Evolutionary conservation across 495 filamentous ascomycete species (phyloP).

Genomic region (Hypoxylon lienhwacheense): DNA sequence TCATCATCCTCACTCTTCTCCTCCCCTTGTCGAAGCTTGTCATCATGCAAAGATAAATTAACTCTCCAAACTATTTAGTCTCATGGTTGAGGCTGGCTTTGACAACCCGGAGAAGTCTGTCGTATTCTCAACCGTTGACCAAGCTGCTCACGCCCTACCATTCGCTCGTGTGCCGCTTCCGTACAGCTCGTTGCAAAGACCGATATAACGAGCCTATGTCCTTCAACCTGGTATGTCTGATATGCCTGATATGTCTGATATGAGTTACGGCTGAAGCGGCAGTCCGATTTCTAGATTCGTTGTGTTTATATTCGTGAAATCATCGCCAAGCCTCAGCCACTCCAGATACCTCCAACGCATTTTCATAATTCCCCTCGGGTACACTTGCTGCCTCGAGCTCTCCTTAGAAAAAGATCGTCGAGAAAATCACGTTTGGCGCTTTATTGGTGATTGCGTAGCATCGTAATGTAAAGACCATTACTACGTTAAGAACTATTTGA

Average conservation of each 20-base stretch:
- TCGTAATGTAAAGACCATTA: too few relatives aligned
- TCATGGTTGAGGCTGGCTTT: slow-evolving; percentile 16
- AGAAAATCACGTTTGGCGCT: too few relatives aligned
- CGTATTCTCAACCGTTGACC: slow-evolving; percentile 33
- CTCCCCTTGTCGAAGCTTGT: slow-evolving; percentile 14
- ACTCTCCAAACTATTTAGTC: slow-evolving; percentile 16
- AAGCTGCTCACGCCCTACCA: slow-evolving; percentile 3
- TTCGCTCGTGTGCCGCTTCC: slow-evolving; percentile 5
- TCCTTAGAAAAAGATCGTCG: too few relatives aligned
- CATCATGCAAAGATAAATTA: slow-evolving; percentile 31
- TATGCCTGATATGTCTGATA: background rate
- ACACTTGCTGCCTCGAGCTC: background rate
- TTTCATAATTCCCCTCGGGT: background rate
- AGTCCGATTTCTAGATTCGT: slow-evolving; percentile 22
- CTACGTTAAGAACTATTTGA: too few relatives aligned
- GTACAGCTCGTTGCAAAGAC: slow-evolving; percentile 9
- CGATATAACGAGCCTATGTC: slow-evolving; percentile 8
- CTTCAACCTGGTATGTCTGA: background rate
- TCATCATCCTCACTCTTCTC: slow-evolving; percentile 15
- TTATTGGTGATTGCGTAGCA: too few relatives aligned
- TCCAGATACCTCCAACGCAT: slow-evolving; percentile 1
- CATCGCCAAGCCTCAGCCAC: slow-evolving; percentile 28
- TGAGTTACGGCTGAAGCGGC: slow-evolving; percentile 24
- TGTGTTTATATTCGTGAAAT: background rate
- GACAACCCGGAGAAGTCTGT: slow-evolving; percentile 4